Base-by-base conservation (phyloP, 352 stramenopile species). In the Phytopythium chamaehyphon region DNA sequence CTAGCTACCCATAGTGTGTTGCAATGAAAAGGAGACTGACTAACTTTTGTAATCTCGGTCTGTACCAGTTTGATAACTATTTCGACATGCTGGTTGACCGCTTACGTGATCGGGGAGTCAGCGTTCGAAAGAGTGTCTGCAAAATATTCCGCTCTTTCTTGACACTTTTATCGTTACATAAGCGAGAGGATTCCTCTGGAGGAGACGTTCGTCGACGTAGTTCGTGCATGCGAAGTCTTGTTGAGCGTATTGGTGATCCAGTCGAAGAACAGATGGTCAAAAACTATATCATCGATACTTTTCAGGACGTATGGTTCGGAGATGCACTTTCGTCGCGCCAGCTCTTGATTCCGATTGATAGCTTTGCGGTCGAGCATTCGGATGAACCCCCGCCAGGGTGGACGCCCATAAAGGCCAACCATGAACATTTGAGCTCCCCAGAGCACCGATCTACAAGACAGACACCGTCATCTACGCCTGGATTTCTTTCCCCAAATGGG, bases 251-350 rank as follows among this genome's bases (percentile, higher is more conserved):
- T 54, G 83, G 82, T 33, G 74, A 93, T 28, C 51, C 69, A 5
- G 57, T 68, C 18, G 85, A 95, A 59, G 79, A 91, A 50, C 75
- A 86, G 53, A 33, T 54, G 7, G 53, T 95, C n/a, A 95, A 93
- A 51, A 88, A 92, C 37, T 90, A 83, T 31, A 81, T 95, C 47
- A 88, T 93, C 19, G 76, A 90, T 42, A 92, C 76, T 8, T 90
- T 95, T 21, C 83, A 93, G 62, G 85, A 95, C 40, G 57, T 88
- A 24, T 95, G 85, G 85, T 95, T 95, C 53, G 84, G 82, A 15
- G 51, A 66, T 1, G 79, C 86, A 2, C 64, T 89, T 12, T 65
- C 66, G 26, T 73, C 66, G 6, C 64, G 58, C 3, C 66, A 70
- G 46, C 59, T 85, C 3, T 83, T 66, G 5, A 22, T 40, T 11